Percentiles rank a stretch among this genome's conserved stretches.
Evolutionary conservation across 2,329 filamentous ascomycete species (phyloP).

Genomic region (Bretziella fagacearum): DNA sequence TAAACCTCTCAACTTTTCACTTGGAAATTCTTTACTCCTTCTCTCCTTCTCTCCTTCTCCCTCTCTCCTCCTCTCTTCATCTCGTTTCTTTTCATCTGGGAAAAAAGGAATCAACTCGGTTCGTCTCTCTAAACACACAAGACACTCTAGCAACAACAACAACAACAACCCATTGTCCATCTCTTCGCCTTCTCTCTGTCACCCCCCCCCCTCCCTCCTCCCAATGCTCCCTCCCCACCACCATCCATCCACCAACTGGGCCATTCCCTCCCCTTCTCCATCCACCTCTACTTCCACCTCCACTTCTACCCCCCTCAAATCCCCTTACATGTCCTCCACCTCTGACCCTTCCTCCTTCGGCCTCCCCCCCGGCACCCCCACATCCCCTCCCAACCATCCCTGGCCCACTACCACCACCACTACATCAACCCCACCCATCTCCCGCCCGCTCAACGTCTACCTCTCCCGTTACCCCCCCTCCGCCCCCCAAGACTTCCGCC

Average conservation of each 20-base stretch:
- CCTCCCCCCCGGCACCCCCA: neutral
- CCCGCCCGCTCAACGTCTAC: neutral
- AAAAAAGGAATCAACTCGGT: no score
- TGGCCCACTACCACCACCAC: neutral
- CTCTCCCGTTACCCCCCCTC: neutral
- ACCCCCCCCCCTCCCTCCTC: no score
- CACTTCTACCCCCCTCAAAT: neutral
- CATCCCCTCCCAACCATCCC: neutral
- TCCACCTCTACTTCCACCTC: neutral
- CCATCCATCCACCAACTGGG: constrained; percentile 1
- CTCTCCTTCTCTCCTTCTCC: no score
- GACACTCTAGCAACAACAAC: neutral
- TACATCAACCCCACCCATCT: neutral
- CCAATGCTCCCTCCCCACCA: constrained; percentile 2
- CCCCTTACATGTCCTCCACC: neutral
- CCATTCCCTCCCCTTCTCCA: constrained; percentile 1
- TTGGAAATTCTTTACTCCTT: no score
- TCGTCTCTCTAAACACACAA: no score
- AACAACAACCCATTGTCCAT: neutral
- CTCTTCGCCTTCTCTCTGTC: no score
- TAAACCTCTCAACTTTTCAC: no score
- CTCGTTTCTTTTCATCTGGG: no score
- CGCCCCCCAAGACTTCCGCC: neutral
- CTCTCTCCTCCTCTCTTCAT: no score
- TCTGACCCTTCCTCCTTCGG: neutral